Base-by-base conservation (phyloP, 768 basidiomycete genomes). In the Sistotremastrum suecicum region DNA sequence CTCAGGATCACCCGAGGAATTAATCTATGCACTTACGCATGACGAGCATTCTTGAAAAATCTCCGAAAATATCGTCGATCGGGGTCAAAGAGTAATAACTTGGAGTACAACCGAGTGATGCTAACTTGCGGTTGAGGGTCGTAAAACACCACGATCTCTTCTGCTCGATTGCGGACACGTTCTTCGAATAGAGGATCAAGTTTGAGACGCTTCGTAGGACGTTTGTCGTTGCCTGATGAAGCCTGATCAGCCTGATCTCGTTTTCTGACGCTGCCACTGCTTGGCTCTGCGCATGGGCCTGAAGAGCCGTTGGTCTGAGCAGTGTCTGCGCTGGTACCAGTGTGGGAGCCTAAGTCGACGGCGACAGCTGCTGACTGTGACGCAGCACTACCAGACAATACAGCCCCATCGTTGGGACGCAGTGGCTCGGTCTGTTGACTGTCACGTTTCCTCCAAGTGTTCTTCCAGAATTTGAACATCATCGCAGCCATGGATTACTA, bases 381-480 rank as follows among this genome's bases (percentile, higher is more conserved):
- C 53, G 52, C 48, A 42, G 46, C 50, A 48, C 46, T 47, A 43
- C 50, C 33, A 52, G 44, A 56, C 51, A 50, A 47, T 51, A 54
- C 45, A 54, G 64, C 50, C 42, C 45, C 45, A 47, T 53, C 52
- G 49, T 51, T 51, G 51, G 42, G 11, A 31, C 42, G 42, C 32
- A 43, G 28, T 4, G 9, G 28, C 11, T 43, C 42, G 30, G 9
- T 20, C 29, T 31, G 8, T 10, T 34, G 30, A 36, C 32, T 35
- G 36, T 37, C 34, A 36, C 20, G 30, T 3, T 3, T 62, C 53
- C 62, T 66, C 69, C 71, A 73, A 44, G 69, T 66, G 47, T 69
- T 58, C 51, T 70, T 72, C 67, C 72, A 72, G 41, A 70, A 58
- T 41, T 69, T 71, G 50, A 74, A 57, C 74, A 76, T 76, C 29